These are phyloP conservation scores for Corchorus capsularis DNA, from an alignment of 345 rosid species.

Conservation along the genomic window DNA sequence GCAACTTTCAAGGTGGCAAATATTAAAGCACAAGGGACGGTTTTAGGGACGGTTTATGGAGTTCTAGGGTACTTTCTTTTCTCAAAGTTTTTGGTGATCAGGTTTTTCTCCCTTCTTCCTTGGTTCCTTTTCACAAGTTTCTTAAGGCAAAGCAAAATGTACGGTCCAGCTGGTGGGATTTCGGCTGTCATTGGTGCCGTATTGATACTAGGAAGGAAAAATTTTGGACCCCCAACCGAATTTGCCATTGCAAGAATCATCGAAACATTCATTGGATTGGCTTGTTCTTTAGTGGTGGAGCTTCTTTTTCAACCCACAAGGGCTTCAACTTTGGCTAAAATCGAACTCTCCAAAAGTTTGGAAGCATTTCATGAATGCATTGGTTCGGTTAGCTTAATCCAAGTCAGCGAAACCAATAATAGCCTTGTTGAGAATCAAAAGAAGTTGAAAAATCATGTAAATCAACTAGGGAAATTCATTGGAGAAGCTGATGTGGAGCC, in stretches of 20 bases:
- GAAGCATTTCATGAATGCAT: constrained; percentile 47
- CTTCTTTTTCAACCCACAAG: constrained; percentile 62
- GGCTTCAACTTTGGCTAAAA: constrained; percentile 70
- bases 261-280: constrained; percentile 83
- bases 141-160: constrained; percentile 67
- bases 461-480: constrained; percentile 50
- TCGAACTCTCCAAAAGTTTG: constrained; percentile 50
- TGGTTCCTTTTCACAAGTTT: constrained; percentile 81
- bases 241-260: constrained; percentile 84
- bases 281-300: constrained; percentile 69
- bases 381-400: constrained; percentile 37
- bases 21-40: constrained; percentile 89
- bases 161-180: constrained; percentile 85
- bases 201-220: constrained; percentile 71
- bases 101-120: constrained; percentile 81
- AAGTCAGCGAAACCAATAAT: constrained; percentile 25
- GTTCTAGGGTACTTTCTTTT: constrained; percentile 81
- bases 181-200: constrained; percentile 85
- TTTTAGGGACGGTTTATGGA: constrained; percentile 84
- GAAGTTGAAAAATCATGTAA: constrained; percentile 46
- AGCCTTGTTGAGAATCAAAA: constrained; percentile 45
- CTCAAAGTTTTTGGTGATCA: constrained; percentile 57
- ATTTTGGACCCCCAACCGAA: constrained; percentile 76
- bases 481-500: constrained; percentile 88
- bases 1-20: constrained; percentile 81